A percentile compares a stretch with the other conserved stretches of the same genome.
Evolutionary conservation across 2,329 filamentous ascomycete species (phyloP).

Genomic region (Penicillium brasilianum): DNA sequence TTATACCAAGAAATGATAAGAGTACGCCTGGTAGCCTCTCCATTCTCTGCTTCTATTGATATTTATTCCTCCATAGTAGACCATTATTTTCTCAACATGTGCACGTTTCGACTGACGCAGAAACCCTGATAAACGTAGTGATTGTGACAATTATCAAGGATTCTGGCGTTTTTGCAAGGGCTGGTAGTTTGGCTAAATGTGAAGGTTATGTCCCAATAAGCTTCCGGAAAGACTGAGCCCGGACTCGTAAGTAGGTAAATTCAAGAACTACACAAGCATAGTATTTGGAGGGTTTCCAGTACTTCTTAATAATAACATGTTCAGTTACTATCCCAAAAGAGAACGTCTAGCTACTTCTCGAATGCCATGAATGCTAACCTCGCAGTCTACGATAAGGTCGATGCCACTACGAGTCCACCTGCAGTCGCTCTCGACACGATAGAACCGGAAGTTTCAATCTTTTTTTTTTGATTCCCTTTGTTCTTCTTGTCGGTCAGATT

Average conservation of each 20-base stretch:
- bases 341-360: not conserved
- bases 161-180: not conserved
- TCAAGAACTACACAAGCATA: not conserved
- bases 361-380: not conserved
- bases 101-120: too few relatives aligned
- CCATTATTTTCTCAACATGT: too few relatives aligned
- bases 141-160: not conserved
- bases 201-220: not conserved
- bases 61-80: too few relatives aligned
- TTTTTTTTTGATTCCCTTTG: conserved; percentile 37
- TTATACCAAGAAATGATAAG: too few relatives aligned
- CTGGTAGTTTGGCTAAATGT: not conserved
- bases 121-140: too few relatives aligned
- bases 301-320: not conserved
- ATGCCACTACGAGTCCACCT: conserved; percentile 10
- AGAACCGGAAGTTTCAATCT: conserved; percentile 35
- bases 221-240: not conserved
- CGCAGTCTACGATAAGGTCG: too few relatives aligned
- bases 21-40: too few relatives aligned
- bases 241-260: not conserved
- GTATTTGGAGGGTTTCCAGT: not conserved
- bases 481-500: conserved; percentile 33
- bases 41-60: too few relatives aligned
- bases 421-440: conserved; percentile 21
- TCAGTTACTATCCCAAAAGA: not conserved